Base-by-base conservation (phyloP, 495 filamentous ascomycete species). In the Penicillium egyptiacum region DNA sequence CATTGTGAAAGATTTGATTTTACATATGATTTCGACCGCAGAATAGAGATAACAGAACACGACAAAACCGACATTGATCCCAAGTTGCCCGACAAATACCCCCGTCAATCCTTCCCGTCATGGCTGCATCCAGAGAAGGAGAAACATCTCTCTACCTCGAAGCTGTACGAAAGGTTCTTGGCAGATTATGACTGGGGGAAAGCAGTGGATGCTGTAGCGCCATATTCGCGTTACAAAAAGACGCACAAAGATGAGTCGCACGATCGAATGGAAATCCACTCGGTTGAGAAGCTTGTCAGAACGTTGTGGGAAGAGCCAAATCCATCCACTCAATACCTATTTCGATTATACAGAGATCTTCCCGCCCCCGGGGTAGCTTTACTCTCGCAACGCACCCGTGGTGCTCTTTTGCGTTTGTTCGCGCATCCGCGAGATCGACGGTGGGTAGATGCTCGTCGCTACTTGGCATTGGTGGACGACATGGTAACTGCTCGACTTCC, bases 401-500 rank as follows among this genome's bases (percentile, higher is more conserved):
- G 86, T 48, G 69, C 70, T 25, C 77, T 96, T n/a, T 73, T 96
- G 50, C 80, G 79, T 20, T 81, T 81, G 51, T 79, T 98, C 31
- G 86, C 88, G 23, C 77, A 68, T 26, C 71, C 76, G 19, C 66
- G 53, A 0, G 62, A 77, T 43, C 70, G 74, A 39, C 72, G 76
- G 26, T 70, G 69, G 64, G 61, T 64, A 17, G 75, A 78, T 65
- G 66, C 74, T 80, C 65, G 94, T 51, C 87, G 89, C 31, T 98
- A 91, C 67, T 83, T 97, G 42, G 83, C 86, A 4, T 75, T 97
- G 31, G 74, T 97, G 16, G 88, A 91, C 50, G 93, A 98, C 67
- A 86, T 92, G 78, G 84, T 90, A 67, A 69, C 76, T 26, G 75
- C 82, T 30, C 78, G 80, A 11, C 80, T 95, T 17, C 79, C 85